Conservation (phyloP, 2,329 filamentous ascomycete genomes). For the Aspergillus fumigatus region DNA sequence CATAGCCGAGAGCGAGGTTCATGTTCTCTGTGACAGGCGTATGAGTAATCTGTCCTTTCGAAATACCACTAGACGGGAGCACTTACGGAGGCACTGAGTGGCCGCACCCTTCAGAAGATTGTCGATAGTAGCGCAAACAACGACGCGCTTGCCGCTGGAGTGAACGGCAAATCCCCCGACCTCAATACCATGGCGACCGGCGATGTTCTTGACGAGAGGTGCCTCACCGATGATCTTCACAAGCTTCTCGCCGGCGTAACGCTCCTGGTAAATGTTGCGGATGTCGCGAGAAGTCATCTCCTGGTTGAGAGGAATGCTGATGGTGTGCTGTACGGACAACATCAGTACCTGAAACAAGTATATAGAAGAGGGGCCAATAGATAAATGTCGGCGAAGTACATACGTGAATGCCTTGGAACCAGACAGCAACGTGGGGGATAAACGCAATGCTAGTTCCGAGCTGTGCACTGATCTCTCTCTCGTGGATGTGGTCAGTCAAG, state of each 20-base stretch:
- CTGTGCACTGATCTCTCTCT: constrained; percentile 79
- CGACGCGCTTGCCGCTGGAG: constrained; percentile 80
- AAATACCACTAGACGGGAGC: not conserved
- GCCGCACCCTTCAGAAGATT: constrained; percentile 90
- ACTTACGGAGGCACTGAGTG: constrained; percentile 86
- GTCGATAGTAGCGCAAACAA: constrained; percentile 92
- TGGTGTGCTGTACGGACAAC: constrained; percentile 60
- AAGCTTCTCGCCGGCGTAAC: constrained; percentile 92
- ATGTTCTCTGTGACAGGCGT: constrained; percentile 65
- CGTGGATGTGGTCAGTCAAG: constrained; percentile 90
- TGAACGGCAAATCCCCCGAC: constrained; percentile 96
- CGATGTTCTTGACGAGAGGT: constrained; percentile 79
- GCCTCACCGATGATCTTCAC: constrained; percentile 88
- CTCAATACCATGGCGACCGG: constrained; percentile 81
- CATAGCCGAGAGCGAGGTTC: constrained; percentile 85
- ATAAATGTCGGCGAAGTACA: constrained; percentile 13
- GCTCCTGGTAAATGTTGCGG: constrained; percentile 89
- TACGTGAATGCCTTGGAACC: constrained; percentile 90
- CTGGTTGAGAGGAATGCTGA: constrained; percentile 81
- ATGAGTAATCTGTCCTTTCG: not conserved
- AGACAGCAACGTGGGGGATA: constrained; percentile 89
- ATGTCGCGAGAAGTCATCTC: constrained; percentile 89
- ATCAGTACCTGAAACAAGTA: constrained; percentile 12
- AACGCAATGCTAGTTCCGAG: constrained; percentile 74
- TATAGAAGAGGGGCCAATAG: not conserved